phyloP scores from a whole-genome alignment of 2,329 filamentous ascomycete species.

The Parasarocladium wereldwijsianum region DNA sequence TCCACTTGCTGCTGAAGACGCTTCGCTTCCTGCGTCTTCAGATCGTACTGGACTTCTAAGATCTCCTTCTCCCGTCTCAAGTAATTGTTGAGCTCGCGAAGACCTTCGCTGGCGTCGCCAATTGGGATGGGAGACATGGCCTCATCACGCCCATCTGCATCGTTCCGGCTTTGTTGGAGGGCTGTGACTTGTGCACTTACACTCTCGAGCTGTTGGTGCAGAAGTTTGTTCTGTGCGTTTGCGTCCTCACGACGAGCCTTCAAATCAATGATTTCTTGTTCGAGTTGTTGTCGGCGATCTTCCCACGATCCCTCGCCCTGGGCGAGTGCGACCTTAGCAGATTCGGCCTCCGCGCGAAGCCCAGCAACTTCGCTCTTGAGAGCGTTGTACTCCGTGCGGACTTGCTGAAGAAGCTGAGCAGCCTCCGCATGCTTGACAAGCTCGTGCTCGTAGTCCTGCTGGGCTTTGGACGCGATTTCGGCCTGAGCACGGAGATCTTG shows the following conservation, averaged over 20 bases:
- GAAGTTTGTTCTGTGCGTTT: slow-evolving; percentile 75
- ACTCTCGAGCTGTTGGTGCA: slow-evolving; percentile 78
- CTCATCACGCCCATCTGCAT: slow-evolving; percentile 34
- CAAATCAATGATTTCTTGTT: slow-evolving; percentile 70
- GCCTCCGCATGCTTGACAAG: slow-evolving; percentile 91
- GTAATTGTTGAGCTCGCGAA: slow-evolving; percentile 84
- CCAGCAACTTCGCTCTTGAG: slow-evolving; percentile 66
- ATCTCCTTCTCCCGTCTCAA: slow-evolving; percentile 95
- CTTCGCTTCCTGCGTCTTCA: slow-evolving; percentile 78
- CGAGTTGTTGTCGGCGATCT: slow-evolving; percentile 64
- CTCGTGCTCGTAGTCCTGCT: slow-evolving; percentile 91
- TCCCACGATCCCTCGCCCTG: slow-evolving; percentile 83
- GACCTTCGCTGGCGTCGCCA: slow-evolving; percentile 52
- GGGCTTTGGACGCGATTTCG: slow-evolving; percentile 81
- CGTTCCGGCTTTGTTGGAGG: slow-evolving; percentile 59
- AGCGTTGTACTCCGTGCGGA: slow-evolving; percentile 69
- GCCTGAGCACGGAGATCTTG: slow-evolving; percentile 88
- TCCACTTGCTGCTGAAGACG: slow-evolving; percentile 82
- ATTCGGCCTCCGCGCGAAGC: slow-evolving; percentile 69
- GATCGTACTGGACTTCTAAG: slow-evolving; percentile 85
- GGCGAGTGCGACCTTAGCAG: slow-evolving; percentile 61
- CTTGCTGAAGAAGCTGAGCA: slow-evolving; percentile 65
- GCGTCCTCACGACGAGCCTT: slow-evolving; percentile 70
- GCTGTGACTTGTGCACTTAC: slow-evolving; percentile 66
- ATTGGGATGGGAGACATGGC: slow-evolving; percentile 34